Evolutionary conservation across 352 stramenopile species (phyloP), one percentile per base, ranked within the genome.

Genomic region (Phytopythium montanum): DNA sequence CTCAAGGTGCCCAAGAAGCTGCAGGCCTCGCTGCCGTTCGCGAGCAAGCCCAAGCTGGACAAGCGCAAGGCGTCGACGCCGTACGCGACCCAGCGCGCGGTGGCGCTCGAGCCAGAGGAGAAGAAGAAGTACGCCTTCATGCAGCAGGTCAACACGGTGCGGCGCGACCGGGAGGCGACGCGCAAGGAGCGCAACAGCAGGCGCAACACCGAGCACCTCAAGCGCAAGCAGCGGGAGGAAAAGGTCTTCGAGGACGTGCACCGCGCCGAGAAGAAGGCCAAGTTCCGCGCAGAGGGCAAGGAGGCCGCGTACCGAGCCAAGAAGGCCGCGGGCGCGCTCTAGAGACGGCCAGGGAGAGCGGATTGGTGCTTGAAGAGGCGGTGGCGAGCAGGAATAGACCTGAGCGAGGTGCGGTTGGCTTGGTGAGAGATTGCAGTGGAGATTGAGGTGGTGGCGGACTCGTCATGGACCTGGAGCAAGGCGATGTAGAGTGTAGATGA

Each of bases 51-150:
- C 14, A 99, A 99, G 82, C 25, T 92, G 21, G 79, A 96, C 70
- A 93, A 94, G 71, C 87, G 97, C 62, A 90, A 95, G 62, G 81
- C 67, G 19, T 68, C 70, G 13, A 85, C 96, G 55, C 89, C 85
- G 33, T 98, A 98, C 69, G 50, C 92, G 64, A 81, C 73, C 21
- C 98, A 90, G 64, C 84, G 88, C 28, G 88, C 90, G 3, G 94
- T 99, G 45, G 88, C 99, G 36, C 86, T 99, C 68, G 96, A 99
- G 56, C 88, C 90, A 2, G 92, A 96, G 36, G 97, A 99, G 71
- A 97, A 97, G 77, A 97, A 96, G 60, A 98, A 98, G 69, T 92
- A 97, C 59, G 87, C 90, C n/a, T 97, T 99, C 58, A 86, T 99
- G 67, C 94, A 99, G 73, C 93, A 96, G 21, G 79, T 99, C 7